phyloP scores from a whole-genome alignment of 179 eudicot genomes.

The Camellia oleifera region DNA sequence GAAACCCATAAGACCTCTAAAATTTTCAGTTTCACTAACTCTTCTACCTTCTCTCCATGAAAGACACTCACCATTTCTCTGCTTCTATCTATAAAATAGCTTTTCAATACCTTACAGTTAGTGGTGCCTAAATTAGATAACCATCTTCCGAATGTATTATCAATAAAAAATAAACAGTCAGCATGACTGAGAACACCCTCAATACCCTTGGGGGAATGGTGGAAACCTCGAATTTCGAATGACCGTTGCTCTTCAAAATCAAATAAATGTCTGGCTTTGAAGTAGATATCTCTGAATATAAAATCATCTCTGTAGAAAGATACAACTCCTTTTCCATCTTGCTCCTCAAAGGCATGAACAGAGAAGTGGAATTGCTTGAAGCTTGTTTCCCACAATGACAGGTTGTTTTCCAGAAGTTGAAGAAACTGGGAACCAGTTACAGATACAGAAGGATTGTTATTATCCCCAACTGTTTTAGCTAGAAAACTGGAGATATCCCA shows the following conservation, averaged over 20 bases:
- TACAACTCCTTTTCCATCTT: background rate
- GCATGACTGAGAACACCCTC: constrained; percentile 14
- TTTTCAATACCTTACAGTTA: constrained; percentile 9
- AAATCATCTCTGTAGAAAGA: constrained; percentile 5
- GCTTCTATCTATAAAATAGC: constrained; percentile 32
- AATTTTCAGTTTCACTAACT: background rate
- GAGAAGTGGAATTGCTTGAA: constrained; percentile 17
- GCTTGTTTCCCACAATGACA: constrained; percentile 1
- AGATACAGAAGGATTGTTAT: background rate
- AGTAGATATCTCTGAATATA: constrained; percentile 16
- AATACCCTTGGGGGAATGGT: constrained; percentile 9
- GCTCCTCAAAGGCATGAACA: constrained; percentile 4
- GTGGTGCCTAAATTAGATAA: constrained; percentile 14
- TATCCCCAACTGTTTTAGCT: background rate
- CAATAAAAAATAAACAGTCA: constrained; percentile 9
- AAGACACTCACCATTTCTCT: constrained; percentile 10
- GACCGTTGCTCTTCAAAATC: background rate
- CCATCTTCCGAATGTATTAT: constrained; percentile 11
- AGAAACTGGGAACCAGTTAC: constrained; percentile 12
- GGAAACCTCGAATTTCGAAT: constrained; percentile 21
- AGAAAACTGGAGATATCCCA: constrained; percentile 20
- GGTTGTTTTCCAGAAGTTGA: constrained; percentile 8
- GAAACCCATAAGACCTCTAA: constrained; percentile 19
- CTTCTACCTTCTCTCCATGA: background rate
- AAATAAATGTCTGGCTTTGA: background rate